Evolutionary conservation across 768 basidiomycete genomes (phyloP), one percentile per base, ranked within the genome.

Genomic region (Cystobasidium tubakii): DNA sequence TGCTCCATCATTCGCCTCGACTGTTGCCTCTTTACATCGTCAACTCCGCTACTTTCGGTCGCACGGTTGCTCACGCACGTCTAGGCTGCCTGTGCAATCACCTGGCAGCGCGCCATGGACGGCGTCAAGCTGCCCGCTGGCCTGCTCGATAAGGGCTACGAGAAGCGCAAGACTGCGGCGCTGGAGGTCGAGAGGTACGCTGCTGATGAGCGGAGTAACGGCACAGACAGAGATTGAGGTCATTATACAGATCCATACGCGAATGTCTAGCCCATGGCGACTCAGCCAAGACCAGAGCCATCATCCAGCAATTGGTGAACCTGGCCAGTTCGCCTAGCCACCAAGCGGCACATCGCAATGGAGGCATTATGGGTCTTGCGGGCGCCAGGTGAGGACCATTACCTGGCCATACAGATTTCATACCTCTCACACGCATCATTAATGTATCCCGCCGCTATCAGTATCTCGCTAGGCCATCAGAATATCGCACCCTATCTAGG

Each of bases 401-500:
- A 1, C 53, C n/a, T 34, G n/a, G 13, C 31, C 66, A n/a, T n/a
- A n/a, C n/a, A n/a, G n/a, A n/a, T n/a, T n/a, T n/a, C n/a, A n/a
- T n/a, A n/a, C n/a, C n/a, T n/a, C 13, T 4, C 42, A 42, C 29
- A 27, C 34, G 19, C 29, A 15, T 27, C n/a, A 23, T 25, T 9
- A 60, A 10, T 73, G 21, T 33, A 27, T 31, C 1, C n/a, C 12
- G 36, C 27, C 15, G 39, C 43, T 21, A 1, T 17, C 74, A 79
- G 78, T n/a, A 98, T 99, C 79, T 95, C 96, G 0, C 84, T 98
- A 1, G 92, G 92, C 1, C 89, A 93, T 13, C 73, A 62, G 23
- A 91, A 96, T 76, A 87, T 98, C 55, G 89, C 94, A 9, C 90
- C 91, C 7, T 93, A 94, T 83, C 90, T 98, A 87, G 90, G 91